phyloP scores from a whole-genome alignment of 1,284 basidiomycete genomes.

The Ustilago nuda region DNA sequence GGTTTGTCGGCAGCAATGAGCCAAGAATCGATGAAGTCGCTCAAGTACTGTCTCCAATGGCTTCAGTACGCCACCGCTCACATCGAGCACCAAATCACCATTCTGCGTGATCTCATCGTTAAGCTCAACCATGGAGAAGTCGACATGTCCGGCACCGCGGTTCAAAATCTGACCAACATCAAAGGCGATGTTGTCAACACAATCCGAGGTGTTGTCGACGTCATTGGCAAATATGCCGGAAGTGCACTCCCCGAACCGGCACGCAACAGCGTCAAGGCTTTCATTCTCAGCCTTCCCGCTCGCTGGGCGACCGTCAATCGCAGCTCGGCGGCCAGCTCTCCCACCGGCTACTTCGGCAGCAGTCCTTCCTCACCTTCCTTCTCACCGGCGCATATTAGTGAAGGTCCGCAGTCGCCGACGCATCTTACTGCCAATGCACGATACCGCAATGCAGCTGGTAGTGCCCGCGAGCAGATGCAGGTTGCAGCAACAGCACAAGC shows the following conservation, averaged over 20 bases:
- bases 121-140: slow-evolving; percentile 63
- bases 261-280: slow-evolving; percentile 79
- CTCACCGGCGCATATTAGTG: slow-evolving; percentile 54
- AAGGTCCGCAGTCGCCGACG: slow-evolving; percentile 36
- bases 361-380: slow-evolving; percentile 61
- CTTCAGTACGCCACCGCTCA: slow-evolving; percentile 86
- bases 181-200: slow-evolving; percentile 86
- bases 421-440: slow-evolving; percentile 37
- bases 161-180: slow-evolving; percentile 75
- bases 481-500: slow-evolving; percentile 72
- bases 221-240: slow-evolving; percentile 87
- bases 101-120: slow-evolving; percentile 74
- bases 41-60: slow-evolving; percentile 89
- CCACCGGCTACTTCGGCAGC: slow-evolving; percentile 54
- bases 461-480: slow-evolving; percentile 49
- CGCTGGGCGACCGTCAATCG: slow-evolving; percentile 75
- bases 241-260: slow-evolving; percentile 86
- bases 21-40: slow-evolving; percentile 86
- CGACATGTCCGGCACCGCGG: slow-evolving; percentile 52
- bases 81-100: slow-evolving; percentile 86
- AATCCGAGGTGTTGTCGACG: slow-evolving; percentile 86
- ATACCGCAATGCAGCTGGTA: slow-evolving; percentile 30
- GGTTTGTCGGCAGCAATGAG: slow-evolving; percentile 87
- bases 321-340: slow-evolving; percentile 35
- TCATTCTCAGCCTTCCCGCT: slow-evolving; percentile 83